Percentiles rank a stretch among this genome's conserved stretches.
phyloP scores from a whole-genome alignment of 441 rosid species.

The Syzygium malaccense region DNA sequence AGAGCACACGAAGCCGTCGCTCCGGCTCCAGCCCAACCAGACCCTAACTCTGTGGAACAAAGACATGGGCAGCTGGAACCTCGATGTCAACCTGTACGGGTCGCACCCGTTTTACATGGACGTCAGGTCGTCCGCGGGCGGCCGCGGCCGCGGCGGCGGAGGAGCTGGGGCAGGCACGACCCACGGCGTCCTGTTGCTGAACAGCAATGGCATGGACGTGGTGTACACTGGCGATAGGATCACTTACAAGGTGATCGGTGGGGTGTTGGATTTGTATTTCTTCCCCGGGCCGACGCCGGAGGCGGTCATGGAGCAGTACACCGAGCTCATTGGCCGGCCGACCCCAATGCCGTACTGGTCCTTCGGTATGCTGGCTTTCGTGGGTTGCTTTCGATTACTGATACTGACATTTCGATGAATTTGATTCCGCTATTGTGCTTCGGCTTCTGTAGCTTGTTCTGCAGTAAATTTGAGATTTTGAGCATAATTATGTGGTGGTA shows the following conservation, averaged over 20 bases:
- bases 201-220: constrained; percentile 42
- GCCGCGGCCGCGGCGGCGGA: too few species aligned
- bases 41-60: constrained; percentile 62
- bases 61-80: constrained; percentile 24
- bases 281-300: constrained; percentile 56
- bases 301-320: constrained; percentile 55
- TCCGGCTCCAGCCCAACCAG: constrained; percentile 31
- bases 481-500: neutral
- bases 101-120: constrained; percentile 77
- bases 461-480: neutral
- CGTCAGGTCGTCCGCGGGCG: constrained; percentile 16
- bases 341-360: constrained; percentile 47
- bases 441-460: neutral
- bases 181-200: constrained; percentile 41
- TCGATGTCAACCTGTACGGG: constrained; percentile 58
- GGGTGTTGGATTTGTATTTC: constrained; percentile 53
- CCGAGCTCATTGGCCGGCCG: constrained; percentile 63
- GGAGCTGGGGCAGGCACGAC: neutral
- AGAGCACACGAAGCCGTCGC: constrained; percentile 61
- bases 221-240: constrained; percentile 43
- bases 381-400: neutral
- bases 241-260: constrained; percentile 59
- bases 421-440: neutral
- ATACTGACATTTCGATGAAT: neutral
- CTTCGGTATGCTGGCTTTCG: neutral